Evolutionary conservation across 2,329 filamentous ascomycete genomes (phyloP), one percentile per base, ranked within the genome.

Genomic region (Colletotrichum karsti): DNA sequence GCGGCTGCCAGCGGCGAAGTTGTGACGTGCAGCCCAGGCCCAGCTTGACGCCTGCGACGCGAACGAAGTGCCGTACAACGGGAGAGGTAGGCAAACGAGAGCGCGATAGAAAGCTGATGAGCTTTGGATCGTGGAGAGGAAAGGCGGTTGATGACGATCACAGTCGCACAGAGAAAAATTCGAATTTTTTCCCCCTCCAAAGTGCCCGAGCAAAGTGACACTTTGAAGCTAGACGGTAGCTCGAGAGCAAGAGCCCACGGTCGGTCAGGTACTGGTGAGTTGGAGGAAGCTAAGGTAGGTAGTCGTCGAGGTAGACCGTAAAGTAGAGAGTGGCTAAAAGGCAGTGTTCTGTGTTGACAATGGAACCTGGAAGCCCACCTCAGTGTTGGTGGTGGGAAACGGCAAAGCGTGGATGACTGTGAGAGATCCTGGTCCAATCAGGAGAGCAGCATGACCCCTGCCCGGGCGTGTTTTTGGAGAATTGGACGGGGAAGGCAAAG

Each of bases 361-460:
- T n/a, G n/a, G n/a, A n/a, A n/a, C n/a, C n/a, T n/a, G n/a, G n/a
- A n/a, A n/a, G n/a, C n/a, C n/a, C n/a, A n/a, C n/a, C n/a, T n/a
- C n/a, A n/a, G 61, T 59, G 61, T 56, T 58, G 39, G 63, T 7
- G 18, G 65, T 42, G 63, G 39, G 39, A 68, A 56, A 53, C 53
- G 65, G 65, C 37, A 64, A 65, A 58, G 65, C 64, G 64, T 63
- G 51, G 42, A 50, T 41, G 35, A 50, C 12, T 26, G n/a, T 33
- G 41, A 54, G 53, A 35, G 13, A 37, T 51, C 42, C 60, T 39
- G 54, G 37, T 5, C 65, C 60, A 68, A 68, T 68, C 54, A 68
- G 37, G 12, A 46, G 18, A 15, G 48, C 60, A 59, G 48, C 60
- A 39, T 68, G 39, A 58, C 60, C 65, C 65, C 51, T 69, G 53